Conservation (phyloP, 345 rosid genomes). For the Heritiera fomes region DNA sequence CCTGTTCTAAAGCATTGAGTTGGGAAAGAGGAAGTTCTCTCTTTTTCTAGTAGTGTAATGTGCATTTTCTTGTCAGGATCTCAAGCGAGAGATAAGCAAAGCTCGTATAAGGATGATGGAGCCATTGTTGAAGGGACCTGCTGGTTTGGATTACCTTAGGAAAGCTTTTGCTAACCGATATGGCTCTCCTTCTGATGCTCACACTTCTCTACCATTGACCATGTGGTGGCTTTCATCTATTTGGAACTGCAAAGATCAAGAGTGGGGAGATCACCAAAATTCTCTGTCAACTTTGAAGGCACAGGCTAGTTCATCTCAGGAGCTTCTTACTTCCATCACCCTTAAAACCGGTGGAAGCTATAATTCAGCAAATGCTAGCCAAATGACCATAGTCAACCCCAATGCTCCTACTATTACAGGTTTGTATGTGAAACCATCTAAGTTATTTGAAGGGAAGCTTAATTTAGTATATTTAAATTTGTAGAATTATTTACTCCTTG, state of each 20-base stretch:
- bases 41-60: not conserved
- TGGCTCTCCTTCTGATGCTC: constrained; percentile 56
- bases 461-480: not conserved
- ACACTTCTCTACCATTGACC: constrained; percentile 54
- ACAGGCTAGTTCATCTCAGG: constrained; percentile 48
- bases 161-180: constrained; percentile 58
- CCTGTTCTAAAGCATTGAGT: not conserved
- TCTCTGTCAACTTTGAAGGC: constrained; percentile 44
- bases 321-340: constrained; percentile 46
- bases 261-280: constrained; percentile 75
- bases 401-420: constrained; percentile 42
- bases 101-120: constrained; percentile 76
- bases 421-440: constrained; percentile 16
- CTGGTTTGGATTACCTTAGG: constrained; percentile 73
- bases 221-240: constrained; percentile 65
- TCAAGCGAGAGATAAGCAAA: constrained; percentile 70
- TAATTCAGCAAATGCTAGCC: constrained; percentile 31
- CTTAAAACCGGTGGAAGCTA: constrained; percentile 84
- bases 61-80: constrained; percentile 43
- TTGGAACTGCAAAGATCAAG: constrained; percentile 48
- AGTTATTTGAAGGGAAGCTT: not conserved
- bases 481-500: not conserved
- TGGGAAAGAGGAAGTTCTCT: not conserved
- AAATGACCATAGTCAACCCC: constrained; percentile 15
- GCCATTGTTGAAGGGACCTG: constrained; percentile 79